These are phyloP conservation scores for Monsonia emarginata DNA, from an alignment of 441 rosid species.

Conservation along the genomic window DNA sequence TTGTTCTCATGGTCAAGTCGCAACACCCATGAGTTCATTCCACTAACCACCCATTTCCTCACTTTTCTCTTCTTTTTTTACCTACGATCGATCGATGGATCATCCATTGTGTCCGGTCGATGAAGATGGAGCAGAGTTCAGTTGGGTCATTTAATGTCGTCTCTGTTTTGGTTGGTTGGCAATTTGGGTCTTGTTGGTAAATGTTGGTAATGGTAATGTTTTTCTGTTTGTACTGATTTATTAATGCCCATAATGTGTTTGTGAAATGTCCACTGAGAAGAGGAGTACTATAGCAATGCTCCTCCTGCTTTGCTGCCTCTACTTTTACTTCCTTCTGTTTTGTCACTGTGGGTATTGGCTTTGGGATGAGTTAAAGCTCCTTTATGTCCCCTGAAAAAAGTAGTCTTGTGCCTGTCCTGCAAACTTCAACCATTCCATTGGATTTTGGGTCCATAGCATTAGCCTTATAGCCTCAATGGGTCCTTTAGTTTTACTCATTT, in stretches of 20 bases:
- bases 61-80: background rate
- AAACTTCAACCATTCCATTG: slow-evolving; percentile 19
- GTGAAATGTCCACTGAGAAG: background rate
- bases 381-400: slow-evolving; percentile 20
- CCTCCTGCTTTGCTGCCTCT: background rate
- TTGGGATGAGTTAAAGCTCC: slow-evolving; percentile 30
- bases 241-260: slow-evolving; percentile 5
- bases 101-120: background rate
- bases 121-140: background rate
- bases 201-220: background rate
- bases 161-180: background rate
- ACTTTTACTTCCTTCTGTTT: slow-evolving; percentile 13
- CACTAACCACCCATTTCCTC: background rate
- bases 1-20: slow-evolving; percentile 22
- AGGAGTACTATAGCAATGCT: background rate
- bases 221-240: background rate
- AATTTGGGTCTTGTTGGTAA: background rate
- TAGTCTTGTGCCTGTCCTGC: slow-evolving; percentile 20
- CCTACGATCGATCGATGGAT: slow-evolving; percentile 2
- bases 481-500: background rate
- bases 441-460: slow-evolving; percentile 13
- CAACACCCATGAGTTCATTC: slow-evolving; percentile 15
- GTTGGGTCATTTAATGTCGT: background rate
- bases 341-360: slow-evolving; percentile 21
- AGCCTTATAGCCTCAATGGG: background rate